These are phyloP conservation scores for Candida argentea DNA, from an alignment of 805 yeast species.

Conservation along the genomic window DNA sequence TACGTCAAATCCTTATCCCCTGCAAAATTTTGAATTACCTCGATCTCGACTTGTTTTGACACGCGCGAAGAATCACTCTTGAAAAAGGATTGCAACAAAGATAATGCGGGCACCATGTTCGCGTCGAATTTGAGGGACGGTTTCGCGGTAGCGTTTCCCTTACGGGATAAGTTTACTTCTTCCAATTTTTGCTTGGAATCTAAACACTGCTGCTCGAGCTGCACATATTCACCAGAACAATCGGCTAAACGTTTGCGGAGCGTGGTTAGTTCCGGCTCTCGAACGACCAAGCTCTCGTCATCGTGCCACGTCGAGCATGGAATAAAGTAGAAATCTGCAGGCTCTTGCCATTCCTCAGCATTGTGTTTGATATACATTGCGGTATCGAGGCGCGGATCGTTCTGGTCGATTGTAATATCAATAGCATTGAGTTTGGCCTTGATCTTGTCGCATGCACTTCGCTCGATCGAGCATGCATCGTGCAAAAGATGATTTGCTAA, in stretches of 20 bases:
- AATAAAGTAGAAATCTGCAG: conserved; percentile 71
- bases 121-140: conserved; percentile 46
- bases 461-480: conserved; percentile 53
- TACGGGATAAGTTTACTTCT: conserved; percentile 27
- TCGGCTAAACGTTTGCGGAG: conserved; percentile 42
- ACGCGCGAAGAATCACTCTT: conserved; percentile 67
- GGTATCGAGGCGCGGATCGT: conserved; percentile 65
- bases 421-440: conserved; percentile 42
- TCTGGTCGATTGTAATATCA: conserved; percentile 52
- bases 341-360: conserved; percentile 66
- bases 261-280: conserved; percentile 47
- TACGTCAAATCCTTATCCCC: conserved; percentile 63
- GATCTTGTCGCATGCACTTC: conserved; percentile 32
- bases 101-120: conserved; percentile 41
- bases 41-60: conserved; percentile 76
- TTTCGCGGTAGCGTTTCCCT: conserved; percentile 18
- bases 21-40: conserved; percentile 78
- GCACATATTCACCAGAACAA: conserved; percentile 27
- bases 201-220: conserved; percentile 31
- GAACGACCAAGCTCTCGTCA: conserved; percentile 64
- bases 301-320: conserved; percentile 97
- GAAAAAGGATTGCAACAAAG: conserved; percentile 51
- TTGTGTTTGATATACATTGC: conserved; percentile 93
- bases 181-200: conserved; percentile 43
- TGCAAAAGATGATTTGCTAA: conserved; percentile 61